Conservation (phyloP, 2,329 filamentous ascomycete genomes). For the Metarhizium album region DNA sequence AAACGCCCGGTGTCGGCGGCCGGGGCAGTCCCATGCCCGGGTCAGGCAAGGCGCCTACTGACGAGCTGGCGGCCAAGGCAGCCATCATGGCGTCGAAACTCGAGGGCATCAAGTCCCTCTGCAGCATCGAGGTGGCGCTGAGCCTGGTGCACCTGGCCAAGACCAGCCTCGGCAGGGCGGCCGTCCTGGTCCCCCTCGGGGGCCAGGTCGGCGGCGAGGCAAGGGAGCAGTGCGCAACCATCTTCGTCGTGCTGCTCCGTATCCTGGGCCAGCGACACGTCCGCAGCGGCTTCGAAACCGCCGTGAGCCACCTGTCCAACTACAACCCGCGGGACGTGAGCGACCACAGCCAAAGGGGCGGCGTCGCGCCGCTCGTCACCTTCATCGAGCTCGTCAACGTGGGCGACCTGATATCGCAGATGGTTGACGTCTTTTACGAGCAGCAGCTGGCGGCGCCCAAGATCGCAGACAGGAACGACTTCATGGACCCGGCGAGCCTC, state of each 20-base stretch:
- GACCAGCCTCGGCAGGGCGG: constrained; percentile 72
- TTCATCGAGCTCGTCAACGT: constrained; percentile 98
- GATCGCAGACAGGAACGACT: constrained; percentile 86
- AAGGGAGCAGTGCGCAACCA: constrained; percentile 75
- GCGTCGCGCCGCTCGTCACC: constrained; percentile 83
- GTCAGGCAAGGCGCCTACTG: constrained; percentile 60
- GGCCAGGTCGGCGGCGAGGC: constrained; percentile 75
- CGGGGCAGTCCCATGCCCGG: constrained; percentile 30
- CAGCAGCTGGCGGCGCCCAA: constrained; percentile 79
- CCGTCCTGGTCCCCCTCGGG: constrained; percentile 70
- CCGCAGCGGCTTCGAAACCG: constrained; percentile 86
- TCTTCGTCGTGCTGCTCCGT: constrained; percentile 76
- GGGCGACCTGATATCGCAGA: constrained; percentile 93
- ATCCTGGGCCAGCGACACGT: constrained; percentile 81
- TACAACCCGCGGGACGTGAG: constrained; percentile 83
- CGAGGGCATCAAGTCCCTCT: constrained; percentile 88
- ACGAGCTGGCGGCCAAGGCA: constrained; percentile 92
- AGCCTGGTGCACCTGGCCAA: constrained; percentile 85
- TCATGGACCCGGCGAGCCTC: constrained; percentile 79
- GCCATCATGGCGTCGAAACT: constrained; percentile 91
- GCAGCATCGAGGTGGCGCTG: constrained; percentile 91
- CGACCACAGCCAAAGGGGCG: constrained; percentile 58
- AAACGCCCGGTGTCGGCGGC: constrained; percentile 35
- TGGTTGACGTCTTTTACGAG: constrained; percentile 98
- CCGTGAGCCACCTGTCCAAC: constrained; percentile 77